Conservation (phyloP, 148 eudicot species). For the Amaranthus palmeri region DNA sequence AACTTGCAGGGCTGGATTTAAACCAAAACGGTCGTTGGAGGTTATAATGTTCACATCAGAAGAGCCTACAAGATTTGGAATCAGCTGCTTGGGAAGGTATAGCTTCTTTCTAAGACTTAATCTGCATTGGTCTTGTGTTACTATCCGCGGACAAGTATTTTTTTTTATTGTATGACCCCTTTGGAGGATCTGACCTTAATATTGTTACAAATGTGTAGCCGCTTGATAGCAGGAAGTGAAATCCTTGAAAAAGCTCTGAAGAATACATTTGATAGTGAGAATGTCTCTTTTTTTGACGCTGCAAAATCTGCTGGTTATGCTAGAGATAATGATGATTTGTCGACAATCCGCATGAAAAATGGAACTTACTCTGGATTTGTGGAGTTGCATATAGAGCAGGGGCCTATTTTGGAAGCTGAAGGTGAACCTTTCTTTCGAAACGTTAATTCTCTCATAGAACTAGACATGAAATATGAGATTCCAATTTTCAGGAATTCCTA, state of each 20-base stretch:
- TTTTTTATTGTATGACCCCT: neutral
- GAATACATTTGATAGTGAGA: conserved; percentile 65
- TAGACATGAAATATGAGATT: neutral
- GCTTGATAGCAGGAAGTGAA: conserved; percentile 82
- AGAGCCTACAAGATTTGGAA: conserved; percentile 96
- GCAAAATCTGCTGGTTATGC: conserved; percentile 78
- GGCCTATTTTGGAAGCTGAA: conserved; percentile 89
- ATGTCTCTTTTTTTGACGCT: conserved; percentile 73
- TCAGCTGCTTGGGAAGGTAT: conserved; percentile 96
- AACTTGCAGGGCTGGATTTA: conserved; percentile 75
- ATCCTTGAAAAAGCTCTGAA: conserved; percentile 57
- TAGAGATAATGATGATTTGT: conserved; percentile 44
- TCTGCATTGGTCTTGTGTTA: neutral
- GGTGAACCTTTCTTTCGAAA: conserved; percentile 32
- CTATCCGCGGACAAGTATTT: neutral
- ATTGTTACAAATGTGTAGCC: conserved; percentile 48
- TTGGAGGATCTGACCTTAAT: conserved; percentile 3
- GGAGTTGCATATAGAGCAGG: conserved; percentile 97
- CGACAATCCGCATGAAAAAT: conserved; percentile 47
- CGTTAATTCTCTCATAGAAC: neutral
- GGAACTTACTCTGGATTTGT: conserved; percentile 76
- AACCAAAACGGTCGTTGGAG: conserved; percentile 84
- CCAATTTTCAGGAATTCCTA: conserved; percentile 46
- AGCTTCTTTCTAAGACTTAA: neutral
- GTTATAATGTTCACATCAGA: conserved; percentile 98